Evolutionary conservation across 2,329 filamentous ascomycete species (phyloP).

Genomic region (Fusarium xyrophilum): DNA sequence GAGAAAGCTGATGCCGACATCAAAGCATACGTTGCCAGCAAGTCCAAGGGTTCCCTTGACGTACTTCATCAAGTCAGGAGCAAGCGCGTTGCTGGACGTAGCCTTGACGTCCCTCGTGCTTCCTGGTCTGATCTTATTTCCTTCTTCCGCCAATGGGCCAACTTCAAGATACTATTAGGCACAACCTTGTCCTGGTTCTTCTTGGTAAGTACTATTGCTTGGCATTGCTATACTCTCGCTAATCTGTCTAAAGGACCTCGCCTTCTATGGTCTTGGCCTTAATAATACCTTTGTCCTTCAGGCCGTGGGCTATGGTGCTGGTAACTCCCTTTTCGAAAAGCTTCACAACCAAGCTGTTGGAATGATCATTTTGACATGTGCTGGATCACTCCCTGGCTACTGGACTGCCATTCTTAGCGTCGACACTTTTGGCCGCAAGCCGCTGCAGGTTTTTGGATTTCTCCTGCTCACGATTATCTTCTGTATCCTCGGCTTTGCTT

Average conservation of each 20-base stretch:
- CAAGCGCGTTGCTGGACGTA: constrained; percentile 58
- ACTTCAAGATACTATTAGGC: constrained; percentile 74
- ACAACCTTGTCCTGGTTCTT: constrained; percentile 86
- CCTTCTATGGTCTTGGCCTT: constrained; percentile 75
- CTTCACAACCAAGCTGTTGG: constrained; percentile 77
- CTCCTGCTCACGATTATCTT: constrained; percentile 67
- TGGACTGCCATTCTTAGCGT: constrained; percentile 77
- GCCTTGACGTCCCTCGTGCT: constrained; percentile 70
- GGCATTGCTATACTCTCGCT: not conserved
- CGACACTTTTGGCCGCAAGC: constrained; percentile 78
- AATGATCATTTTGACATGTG: constrained; percentile 78
- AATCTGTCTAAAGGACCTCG: constrained; percentile 59
- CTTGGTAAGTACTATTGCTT: constrained; percentile 52
- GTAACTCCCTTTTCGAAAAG: constrained; percentile 69
- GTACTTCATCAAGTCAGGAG: constrained; percentile 59
- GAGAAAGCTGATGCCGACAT: constrained; percentile 78
- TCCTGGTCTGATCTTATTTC: constrained; percentile 71
- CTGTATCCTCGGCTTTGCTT: constrained; percentile 67
- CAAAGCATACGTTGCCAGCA: constrained; percentile 62
- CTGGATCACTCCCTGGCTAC: constrained; percentile 80
- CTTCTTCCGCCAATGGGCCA: constrained; percentile 74
- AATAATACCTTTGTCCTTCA: constrained; percentile 76
- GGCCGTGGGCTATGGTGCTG: constrained; percentile 74
- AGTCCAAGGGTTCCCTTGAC: constrained; percentile 57
- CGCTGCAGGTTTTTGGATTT: constrained; percentile 73